A percentile compares a stretch with the other conserved stretches of the same genome.
Evolutionary conservation across 257 asterid genomes (phyloP).

Genomic region (Solanum lycopersicoides): DNA sequence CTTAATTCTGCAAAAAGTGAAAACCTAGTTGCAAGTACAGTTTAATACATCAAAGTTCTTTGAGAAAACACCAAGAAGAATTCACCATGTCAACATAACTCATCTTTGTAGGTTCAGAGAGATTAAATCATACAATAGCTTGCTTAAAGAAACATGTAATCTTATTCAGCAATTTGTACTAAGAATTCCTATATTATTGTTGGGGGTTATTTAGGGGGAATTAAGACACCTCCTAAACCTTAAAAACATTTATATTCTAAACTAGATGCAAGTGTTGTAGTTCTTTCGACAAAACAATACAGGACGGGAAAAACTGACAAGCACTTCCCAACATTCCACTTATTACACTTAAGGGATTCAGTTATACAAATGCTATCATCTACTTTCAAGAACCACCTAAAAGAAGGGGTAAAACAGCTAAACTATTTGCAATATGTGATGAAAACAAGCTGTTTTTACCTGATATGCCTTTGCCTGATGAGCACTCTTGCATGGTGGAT

Average conservation of each 20-base stretch:
- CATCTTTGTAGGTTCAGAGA: background rate
- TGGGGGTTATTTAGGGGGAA: background rate
- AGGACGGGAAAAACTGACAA: background rate
- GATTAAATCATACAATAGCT: background rate
- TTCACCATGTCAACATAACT: background rate
- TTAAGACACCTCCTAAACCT: background rate
- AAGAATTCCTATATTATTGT: background rate
- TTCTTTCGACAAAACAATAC: background rate
- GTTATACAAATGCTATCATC: background rate
- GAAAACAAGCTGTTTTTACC: slow-evolving; percentile 19
- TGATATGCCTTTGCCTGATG: slow-evolving; percentile 82
- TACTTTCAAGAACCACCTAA: background rate
- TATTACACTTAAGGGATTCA: background rate
- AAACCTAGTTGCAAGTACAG: background rate
- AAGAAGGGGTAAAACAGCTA: background rate
- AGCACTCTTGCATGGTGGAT: slow-evolving; percentile 88
- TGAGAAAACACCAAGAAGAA: background rate
- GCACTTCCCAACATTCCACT: background rate
- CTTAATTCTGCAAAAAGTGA: background rate
- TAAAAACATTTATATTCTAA: background rate
- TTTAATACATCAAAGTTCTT: background rate
- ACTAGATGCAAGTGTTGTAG: background rate
- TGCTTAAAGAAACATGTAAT: background rate
- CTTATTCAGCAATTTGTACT: background rate
- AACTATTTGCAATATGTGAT: background rate